Evolutionary conservation across 2,329 filamentous ascomycete species (phyloP).

Genomic region (Geosmithia flava): DNA sequence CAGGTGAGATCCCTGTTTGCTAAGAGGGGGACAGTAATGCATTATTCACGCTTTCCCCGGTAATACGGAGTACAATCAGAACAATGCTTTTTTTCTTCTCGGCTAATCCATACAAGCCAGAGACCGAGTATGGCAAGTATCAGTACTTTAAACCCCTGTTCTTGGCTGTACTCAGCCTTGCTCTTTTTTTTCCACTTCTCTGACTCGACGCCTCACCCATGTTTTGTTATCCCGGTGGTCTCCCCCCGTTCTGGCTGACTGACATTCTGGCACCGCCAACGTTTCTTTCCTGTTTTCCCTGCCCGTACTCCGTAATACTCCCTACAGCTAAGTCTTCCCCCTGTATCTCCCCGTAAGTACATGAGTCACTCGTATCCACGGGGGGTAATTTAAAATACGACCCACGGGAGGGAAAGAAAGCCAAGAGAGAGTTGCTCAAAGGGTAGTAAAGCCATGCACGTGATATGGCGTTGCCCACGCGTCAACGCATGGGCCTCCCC

Average conservation of each 20-base stretch:
- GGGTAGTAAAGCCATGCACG: neutral
- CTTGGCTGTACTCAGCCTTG: neutral
- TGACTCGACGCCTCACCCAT: constrained; percentile 1
- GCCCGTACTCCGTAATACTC: too few relatives aligned
- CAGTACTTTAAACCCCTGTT: constrained; percentile 1
- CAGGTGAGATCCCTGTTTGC: too few relatives aligned
- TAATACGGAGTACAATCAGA: neutral
- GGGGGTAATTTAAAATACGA: neutral
- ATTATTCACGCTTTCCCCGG: neutral
- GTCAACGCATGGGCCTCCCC: too few relatives aligned
- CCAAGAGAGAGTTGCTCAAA: neutral
- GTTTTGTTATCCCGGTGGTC: too few relatives aligned
- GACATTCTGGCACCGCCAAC: neutral
- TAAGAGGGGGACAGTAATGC: neutral
- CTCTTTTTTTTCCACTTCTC: neutral
- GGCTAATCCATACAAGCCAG: too few relatives aligned
- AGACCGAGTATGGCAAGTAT: too few relatives aligned
- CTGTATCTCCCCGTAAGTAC: neutral
- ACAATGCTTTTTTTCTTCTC: neutral
- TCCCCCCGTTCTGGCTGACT: neutral
- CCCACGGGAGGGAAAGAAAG: neutral
- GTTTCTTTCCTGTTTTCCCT: neutral
- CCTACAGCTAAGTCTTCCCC: too few relatives aligned
- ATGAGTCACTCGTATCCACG: neutral
- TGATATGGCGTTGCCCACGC: too few relatives aligned